A percentile compares a stretch with the other conserved stretches of the same genome.
These are phyloP conservation scores for Pyrenophora tritici-repentis DNA, from an alignment of 2,329 filamentous ascomycete genomes.

Conservation along the genomic window DNA sequence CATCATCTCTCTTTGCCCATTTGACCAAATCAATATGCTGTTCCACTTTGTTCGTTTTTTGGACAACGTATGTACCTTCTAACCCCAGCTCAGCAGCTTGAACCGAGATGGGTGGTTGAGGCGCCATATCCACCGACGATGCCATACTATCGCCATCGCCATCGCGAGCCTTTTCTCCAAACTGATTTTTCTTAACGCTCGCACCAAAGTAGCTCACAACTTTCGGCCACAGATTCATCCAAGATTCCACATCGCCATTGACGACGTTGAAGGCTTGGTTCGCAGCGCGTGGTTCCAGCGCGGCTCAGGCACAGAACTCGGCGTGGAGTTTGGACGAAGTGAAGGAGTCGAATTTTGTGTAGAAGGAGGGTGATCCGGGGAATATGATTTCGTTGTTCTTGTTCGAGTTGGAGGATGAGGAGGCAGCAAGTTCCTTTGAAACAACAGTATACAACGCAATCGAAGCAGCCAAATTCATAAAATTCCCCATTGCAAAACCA, in stretches of 20 bases:
- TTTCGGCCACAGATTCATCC: conserved; percentile 52
- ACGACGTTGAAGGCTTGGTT: conserved; percentile 52
- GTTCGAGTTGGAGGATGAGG: neutral
- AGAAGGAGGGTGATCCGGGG: conserved; percentile 36
- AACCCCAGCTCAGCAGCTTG: conserved; percentile 19
- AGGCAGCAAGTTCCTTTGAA: conserved; percentile 27
- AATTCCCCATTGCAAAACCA: conserved; percentile 49
- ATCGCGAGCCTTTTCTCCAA: neutral
- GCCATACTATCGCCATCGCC: no score
- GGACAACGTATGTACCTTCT: conserved; percentile 8
- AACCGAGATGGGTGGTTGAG: conserved; percentile 22
- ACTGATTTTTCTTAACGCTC: conserved; percentile 38
- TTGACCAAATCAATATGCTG: conserved; percentile 50
- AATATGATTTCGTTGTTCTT: conserved; percentile 23
- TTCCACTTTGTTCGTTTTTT: conserved; percentile 35
- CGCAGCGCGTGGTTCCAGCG: conserved; percentile 37
- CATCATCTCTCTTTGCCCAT: conserved; percentile 49
- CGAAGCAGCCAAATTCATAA: conserved; percentile 43
- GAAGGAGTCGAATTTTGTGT: conserved; percentile 38
- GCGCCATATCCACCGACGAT: neutral
- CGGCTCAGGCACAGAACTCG: conserved; percentile 41
- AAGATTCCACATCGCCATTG: conserved; percentile 51
- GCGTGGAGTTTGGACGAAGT: conserved; percentile 33
- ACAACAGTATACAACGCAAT: conserved; percentile 38
- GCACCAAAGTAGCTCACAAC: conserved; percentile 46